Conservation (phyloP, 23 red algal genomes). For the Gracilaria caudata region DNA sequence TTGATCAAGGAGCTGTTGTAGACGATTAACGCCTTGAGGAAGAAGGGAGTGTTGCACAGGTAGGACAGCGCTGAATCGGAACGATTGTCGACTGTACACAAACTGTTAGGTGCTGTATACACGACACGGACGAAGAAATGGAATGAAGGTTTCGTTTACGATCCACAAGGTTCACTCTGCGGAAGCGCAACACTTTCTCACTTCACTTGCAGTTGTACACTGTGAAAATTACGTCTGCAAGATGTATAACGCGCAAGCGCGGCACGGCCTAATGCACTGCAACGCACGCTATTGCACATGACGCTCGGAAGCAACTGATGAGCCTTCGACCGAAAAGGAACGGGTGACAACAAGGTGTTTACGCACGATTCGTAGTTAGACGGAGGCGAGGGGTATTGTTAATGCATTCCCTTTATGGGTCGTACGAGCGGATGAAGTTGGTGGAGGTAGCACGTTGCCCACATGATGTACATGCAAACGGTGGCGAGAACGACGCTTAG, state of each 20-base stretch:
- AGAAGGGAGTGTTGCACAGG: background rate
- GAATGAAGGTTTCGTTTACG: background rate
- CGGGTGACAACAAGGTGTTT: background rate
- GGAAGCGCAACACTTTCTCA: background rate
- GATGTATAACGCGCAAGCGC: background rate
- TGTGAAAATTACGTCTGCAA: background rate
- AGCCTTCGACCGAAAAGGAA: background rate
- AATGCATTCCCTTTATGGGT: constrained; percentile 81
- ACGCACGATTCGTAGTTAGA: constrained; percentile 13
- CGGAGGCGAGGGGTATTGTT: background rate
- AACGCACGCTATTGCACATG: background rate
- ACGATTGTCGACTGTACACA: background rate
- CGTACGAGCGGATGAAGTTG: constrained; percentile 94
- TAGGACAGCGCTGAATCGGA: background rate
- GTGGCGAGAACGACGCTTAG: constrained; percentile 80
- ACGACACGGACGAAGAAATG: background rate
- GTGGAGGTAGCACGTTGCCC: constrained; percentile 97
- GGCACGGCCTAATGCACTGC: background rate
- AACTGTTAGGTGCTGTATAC: background rate
- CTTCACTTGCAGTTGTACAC: background rate
- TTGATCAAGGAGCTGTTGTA: constrained; percentile 13
- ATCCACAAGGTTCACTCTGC: background rate
- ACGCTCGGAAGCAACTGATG: background rate
- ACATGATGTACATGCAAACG: constrained; percentile 95
- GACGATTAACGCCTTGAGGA: background rate